A percentile compares a stretch with the other conserved stretches of the same genome.
These are phyloP conservation scores for Naganishia onofrii DNA, from an alignment of 768 basidiomycete species.

Conservation along the genomic window DNA sequence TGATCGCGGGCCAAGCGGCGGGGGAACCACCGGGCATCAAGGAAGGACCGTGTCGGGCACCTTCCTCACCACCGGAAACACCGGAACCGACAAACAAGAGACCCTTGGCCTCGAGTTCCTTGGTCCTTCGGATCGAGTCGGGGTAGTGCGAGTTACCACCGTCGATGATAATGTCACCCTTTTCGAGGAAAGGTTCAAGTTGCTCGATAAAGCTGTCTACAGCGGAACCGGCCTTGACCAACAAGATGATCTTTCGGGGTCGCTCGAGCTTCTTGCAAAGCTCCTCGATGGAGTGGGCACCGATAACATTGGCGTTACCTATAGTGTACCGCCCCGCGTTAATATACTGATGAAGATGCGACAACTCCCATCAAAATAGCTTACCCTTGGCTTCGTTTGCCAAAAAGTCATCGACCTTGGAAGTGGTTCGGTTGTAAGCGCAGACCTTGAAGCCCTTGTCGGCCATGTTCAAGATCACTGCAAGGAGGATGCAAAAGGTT, in stretches of 20 bases:
- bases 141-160: constrained; percentile 99
- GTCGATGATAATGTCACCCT: constrained; percentile 98
- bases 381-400: constrained; percentile 95
- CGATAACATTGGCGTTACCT: constrained; percentile 87
- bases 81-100: constrained; percentile 96
- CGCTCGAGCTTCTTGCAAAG: constrained; percentile 85
- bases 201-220: constrained; percentile 92
- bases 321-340: not conserved
- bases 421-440: constrained; percentile 93
- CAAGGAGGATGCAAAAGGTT: constrained; percentile 32
- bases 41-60: constrained; percentile 90
- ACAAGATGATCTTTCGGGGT: constrained; percentile 94
- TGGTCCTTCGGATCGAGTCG: constrained; percentile 88
- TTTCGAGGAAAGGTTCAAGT: constrained; percentile 82
- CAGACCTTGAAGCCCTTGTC: constrained; percentile 98
- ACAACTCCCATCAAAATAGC: constrained; percentile 35
- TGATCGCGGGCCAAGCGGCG: constrained; percentile 93
- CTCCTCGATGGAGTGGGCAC: constrained; percentile 90
- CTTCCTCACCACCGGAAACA: constrained; percentile 99
- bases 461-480: constrained; percentile 92
- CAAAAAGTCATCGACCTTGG: constrained; percentile 94
- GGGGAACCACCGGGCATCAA: constrained; percentile 97
- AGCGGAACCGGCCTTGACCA: constrained; percentile 95
- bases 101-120: constrained; percentile 91
- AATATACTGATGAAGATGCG: too few relatives aligned